These are phyloP conservation scores for Neurospora cerealis DNA, from an alignment of 495 filamentous ascomycete genomes.

Conservation along the genomic window DNA sequence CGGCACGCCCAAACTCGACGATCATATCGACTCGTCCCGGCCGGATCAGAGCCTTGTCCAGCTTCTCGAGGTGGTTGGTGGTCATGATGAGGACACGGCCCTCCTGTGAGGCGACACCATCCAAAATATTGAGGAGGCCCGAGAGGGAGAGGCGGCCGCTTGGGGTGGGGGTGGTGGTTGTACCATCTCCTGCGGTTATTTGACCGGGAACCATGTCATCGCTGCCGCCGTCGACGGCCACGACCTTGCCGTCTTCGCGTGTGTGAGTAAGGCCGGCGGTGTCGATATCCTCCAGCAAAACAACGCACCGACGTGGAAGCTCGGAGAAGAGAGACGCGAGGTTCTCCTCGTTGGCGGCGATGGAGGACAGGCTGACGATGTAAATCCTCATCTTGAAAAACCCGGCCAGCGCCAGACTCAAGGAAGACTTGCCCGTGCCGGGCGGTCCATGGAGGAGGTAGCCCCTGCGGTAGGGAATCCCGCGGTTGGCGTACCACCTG, in stretches of 20 bases:
- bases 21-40: slow-evolving; percentile 71
- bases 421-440: slow-evolving; percentile 43
- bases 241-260: slow-evolving; percentile 35
- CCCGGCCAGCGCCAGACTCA: slow-evolving; percentile 39
- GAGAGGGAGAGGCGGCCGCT: slow-evolving; percentile 56
- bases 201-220: slow-evolving; percentile 21
- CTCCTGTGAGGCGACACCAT: slow-evolving; percentile 69
- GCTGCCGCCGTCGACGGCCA: slow-evolving; percentile 37
- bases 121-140: slow-evolving; percentile 67
- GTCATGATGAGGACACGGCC: slow-evolving; percentile 79
- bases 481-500: slow-evolving; percentile 64
- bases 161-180: slow-evolving; percentile 2
- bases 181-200: slow-evolving; percentile 12
- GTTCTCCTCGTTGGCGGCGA: slow-evolving; percentile 59
- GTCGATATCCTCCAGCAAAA: slow-evolving; percentile 68
- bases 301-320: slow-evolving; percentile 57
- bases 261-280: slow-evolving; percentile 59
- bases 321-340: slow-evolving; percentile 60
- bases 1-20: slow-evolving; percentile 51
- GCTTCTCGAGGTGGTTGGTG: slow-evolving; percentile 66
- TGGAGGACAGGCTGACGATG: slow-evolving; percentile 54
- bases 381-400: slow-evolving; percentile 41
- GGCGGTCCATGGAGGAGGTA: slow-evolving; percentile 41
- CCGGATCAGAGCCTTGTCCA: slow-evolving; percentile 67
- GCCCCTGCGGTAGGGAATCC: slow-evolving; percentile 40